phyloP scores from a whole-genome alignment of 2,329 filamentous ascomycete species.

The Daldinia sp. region DNA sequence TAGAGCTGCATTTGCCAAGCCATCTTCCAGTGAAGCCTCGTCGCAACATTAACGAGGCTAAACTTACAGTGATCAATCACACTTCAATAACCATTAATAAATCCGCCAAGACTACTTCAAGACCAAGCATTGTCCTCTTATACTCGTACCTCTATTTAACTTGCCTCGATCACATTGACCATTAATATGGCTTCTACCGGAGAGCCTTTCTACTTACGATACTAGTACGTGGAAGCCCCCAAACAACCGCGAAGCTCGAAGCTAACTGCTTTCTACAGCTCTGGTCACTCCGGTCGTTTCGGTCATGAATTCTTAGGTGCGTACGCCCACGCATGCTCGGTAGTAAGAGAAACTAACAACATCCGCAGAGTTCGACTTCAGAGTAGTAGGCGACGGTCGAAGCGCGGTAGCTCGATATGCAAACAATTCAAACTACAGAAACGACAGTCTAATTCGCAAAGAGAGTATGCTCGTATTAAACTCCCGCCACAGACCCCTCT shows the following conservation, averaged over 20 bases:
- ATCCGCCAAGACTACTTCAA: not conserved
- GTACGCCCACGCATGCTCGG: constrained; percentile 38
- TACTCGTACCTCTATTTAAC: not conserved
- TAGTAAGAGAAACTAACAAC: constrained; percentile 32
- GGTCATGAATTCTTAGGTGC: constrained; percentile 97
- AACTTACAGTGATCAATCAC: not conserved
- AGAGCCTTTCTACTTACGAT: constrained; percentile 94
- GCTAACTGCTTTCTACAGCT: constrained; percentile 63
- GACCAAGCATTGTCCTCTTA: not conserved
- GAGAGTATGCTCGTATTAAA: constrained; percentile 76
- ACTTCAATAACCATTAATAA: not conserved
- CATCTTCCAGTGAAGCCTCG: constrained; percentile 19
- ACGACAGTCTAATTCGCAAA: constrained; percentile 98
- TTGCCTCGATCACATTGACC: not conserved
- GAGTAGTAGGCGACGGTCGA: constrained; percentile 88
- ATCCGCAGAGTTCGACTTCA: constrained; percentile 88
- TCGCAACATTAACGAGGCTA: constrained; percentile 20
- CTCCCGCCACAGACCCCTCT: not conserved
- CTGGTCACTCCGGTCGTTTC: constrained; percentile 95
- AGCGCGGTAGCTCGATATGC: constrained; percentile 96
- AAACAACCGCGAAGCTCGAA: not conserved
- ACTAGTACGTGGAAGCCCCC: constrained; percentile 76
- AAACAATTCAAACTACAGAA: constrained; percentile 99
- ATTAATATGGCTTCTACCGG: constrained; percentile 60
- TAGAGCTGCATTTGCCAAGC: constrained; percentile 17